These are phyloP conservation scores for Fusarium subglutinans DNA, from an alignment of 2,329 filamentous ascomycete genomes.

Conservation along the genomic window DNA sequence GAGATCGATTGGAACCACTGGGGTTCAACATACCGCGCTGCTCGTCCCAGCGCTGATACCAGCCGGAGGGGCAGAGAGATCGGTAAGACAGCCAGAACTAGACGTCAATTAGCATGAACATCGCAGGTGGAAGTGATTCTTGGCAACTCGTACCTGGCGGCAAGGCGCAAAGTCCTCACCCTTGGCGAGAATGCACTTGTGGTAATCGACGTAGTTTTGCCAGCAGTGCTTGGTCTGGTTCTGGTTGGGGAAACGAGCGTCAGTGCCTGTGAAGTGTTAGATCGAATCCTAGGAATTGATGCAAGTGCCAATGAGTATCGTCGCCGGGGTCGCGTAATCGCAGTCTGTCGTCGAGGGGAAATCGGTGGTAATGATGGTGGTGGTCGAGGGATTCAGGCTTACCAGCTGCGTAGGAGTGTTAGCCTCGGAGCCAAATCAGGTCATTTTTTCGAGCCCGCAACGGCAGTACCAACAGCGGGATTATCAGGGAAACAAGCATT, in stretches of 20 bases:
- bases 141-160: conserved; percentile 75
- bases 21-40: conserved; percentile 79
- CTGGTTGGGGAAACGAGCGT: conserved; percentile 98
- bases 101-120: conserved; percentile 28
- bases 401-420: conserved; percentile 57
- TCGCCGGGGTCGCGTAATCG: conserved; percentile 30
- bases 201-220: conserved; percentile 99
- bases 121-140: neutral
- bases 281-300: conserved; percentile 12
- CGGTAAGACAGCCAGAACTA: conserved; percentile 98
- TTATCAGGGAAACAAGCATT: conserved; percentile 42
- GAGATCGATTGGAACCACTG: neutral
- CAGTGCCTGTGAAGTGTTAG: conserved; percentile 75
- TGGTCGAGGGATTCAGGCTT: conserved; percentile 41
- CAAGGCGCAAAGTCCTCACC: conserved; percentile 98
- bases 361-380: conserved; percentile 12
- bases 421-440: conserved; percentile 52
- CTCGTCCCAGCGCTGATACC: conserved; percentile 95
- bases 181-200: conserved; percentile 99
- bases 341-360: conserved; percentile 24
- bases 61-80: conserved; percentile 95
- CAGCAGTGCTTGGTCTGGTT: conserved; percentile 99
- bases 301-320: conserved; percentile 42
- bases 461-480: conserved; percentile 49
- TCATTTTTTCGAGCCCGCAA: conserved; percentile 45